phyloP scores from a whole-genome alignment of 306 rosid genomes.

The Begonia peltatifolia region DNA sequence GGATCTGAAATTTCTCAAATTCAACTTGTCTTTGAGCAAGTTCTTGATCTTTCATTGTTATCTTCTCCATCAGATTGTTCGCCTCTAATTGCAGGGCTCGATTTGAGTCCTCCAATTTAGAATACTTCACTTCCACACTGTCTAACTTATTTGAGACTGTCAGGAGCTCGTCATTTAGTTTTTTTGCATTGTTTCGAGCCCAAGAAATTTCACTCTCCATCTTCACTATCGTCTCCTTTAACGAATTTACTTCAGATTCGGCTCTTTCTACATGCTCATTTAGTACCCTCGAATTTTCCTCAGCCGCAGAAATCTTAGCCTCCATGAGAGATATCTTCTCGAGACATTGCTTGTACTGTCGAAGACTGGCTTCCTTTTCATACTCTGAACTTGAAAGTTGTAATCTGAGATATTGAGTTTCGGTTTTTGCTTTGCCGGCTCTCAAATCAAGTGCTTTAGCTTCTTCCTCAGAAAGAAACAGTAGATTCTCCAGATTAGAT shows the following conservation, averaged over 20 bases:
- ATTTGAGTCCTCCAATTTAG: conserved; percentile 51
- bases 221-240: conserved; percentile 36
- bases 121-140: conserved; percentile 43
- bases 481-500: conserved; percentile 38
- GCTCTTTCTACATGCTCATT: conserved; percentile 43
- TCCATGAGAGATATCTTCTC: conserved; percentile 66
- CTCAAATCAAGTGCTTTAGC: conserved; percentile 38
- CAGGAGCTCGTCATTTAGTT: conserved; percentile 36
- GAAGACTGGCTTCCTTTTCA: conserved; percentile 57
- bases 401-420: conserved; percentile 39
- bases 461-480: conserved; percentile 36
- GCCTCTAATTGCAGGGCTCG: conserved; percentile 58
- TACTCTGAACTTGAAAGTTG: conserved; percentile 46
- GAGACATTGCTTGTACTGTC: conserved; percentile 41
- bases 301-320: conserved; percentile 47
- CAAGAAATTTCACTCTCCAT: conserved; percentile 57
- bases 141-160: conserved; percentile 39
- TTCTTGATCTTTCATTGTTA: conserved; percentile 56
- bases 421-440: conserved; percentile 55
- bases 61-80: conserved; percentile 48
- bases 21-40: conserved; percentile 59
- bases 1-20: conserved; percentile 55
- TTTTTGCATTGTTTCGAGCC: conserved; percentile 45
- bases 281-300: conserved; percentile 51
- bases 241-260: conserved; percentile 43